These are phyloP conservation scores for Aspergillus sclerotialis DNA, from an alignment of 2,329 filamentous ascomycete genomes.

Conservation along the genomic window DNA sequence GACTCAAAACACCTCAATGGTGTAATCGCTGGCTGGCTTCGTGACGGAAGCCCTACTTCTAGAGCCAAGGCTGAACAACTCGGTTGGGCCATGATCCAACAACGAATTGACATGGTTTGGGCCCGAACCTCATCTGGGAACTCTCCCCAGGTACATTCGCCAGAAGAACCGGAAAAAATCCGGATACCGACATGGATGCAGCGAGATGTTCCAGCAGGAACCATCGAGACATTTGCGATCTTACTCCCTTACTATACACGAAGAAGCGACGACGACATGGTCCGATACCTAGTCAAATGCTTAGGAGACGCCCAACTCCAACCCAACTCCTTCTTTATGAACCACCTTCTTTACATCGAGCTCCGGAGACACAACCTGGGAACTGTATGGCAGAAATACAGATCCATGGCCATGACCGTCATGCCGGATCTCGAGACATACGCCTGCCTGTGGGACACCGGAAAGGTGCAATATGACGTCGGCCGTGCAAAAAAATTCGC, in stretches of 20 bases:
- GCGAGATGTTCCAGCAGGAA: constrained; percentile 51
- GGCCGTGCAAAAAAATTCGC: constrained; percentile 41
- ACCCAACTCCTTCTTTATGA: constrained; percentile 69
- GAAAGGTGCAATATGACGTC: constrained; percentile 42
- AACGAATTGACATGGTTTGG: constrained; percentile 58
- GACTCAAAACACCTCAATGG: constrained; percentile 74
- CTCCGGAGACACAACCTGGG: constrained; percentile 52
- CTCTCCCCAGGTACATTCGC: constrained; percentile 21
- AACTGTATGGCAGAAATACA: constrained; percentile 52
- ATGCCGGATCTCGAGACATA: constrained; percentile 63
- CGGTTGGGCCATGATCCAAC: constrained; percentile 70
- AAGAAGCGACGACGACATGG: constrained; percentile 50
- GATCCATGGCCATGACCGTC: constrained; percentile 47
- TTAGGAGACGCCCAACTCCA: constrained; percentile 58
- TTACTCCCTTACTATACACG: constrained; percentile 65
- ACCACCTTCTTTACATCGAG: constrained; percentile 65
- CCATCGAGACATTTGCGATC: constrained; percentile 70
- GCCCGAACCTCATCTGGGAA: constrained; percentile 20
- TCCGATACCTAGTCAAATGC: constrained; percentile 56
- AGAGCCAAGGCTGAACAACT: constrained; percentile 58
- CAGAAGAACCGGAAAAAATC: constrained; percentile 14
- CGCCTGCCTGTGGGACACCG: constrained; percentile 56
- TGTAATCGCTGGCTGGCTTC: constrained; percentile 70
- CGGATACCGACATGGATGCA: constrained; percentile 33
- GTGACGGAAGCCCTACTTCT: constrained; percentile 50